A percentile compares a stretch with the other conserved stretches of the same genome.
These are phyloP conservation scores for Phytophthora megakarya DNA, from an alignment of 352 stramenopile genomes.

Conservation along the genomic window DNA sequence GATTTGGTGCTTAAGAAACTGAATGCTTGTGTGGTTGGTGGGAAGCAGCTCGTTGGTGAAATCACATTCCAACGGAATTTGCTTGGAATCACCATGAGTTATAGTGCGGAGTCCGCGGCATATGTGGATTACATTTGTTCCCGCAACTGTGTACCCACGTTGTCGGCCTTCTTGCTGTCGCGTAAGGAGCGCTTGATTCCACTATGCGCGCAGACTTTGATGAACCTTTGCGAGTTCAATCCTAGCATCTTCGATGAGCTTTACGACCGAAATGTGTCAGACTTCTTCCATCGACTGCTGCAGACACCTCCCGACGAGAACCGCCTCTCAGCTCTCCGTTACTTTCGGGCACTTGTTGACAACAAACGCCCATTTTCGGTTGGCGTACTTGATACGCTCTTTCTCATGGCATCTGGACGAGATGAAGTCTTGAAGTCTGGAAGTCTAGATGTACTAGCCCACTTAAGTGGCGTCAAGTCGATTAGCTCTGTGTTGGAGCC, in stretches of 20 bases:
- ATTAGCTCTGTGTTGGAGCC: constrained; percentile 52
- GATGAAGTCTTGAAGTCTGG: constrained; percentile 51
- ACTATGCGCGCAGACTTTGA: constrained; percentile 67
- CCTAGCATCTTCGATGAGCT: constrained; percentile 68
- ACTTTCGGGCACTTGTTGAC: constrained; percentile 67
- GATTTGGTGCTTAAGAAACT: constrained; percentile 72
- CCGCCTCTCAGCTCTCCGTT: constrained; percentile 67
- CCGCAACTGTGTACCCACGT: constrained; percentile 49
- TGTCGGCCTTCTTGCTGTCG: constrained; percentile 74
- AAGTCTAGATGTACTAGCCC: constrained; percentile 61
- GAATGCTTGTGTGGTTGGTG: constrained; percentile 66
- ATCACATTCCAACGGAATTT: constrained; percentile 83
- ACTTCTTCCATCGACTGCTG: constrained; percentile 78
- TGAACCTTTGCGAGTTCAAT: constrained; percentile 82
- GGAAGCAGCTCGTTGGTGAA: constrained; percentile 74
- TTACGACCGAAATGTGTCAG: constrained; percentile 63
- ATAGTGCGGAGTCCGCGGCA: constrained; percentile 56
- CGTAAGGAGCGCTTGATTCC: constrained; percentile 70
- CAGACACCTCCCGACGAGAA: constrained; percentile 83
- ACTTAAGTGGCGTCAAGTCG: constrained; percentile 59
- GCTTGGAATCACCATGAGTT: constrained; percentile 78
- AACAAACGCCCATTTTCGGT: constrained; percentile 57
- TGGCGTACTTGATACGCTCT: constrained; percentile 73
- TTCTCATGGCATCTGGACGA: constrained; percentile 68
- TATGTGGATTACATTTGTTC: constrained; percentile 72